phyloP scores from a whole-genome alignment of 441 rosid species.

The Populus hybrid region DNA sequence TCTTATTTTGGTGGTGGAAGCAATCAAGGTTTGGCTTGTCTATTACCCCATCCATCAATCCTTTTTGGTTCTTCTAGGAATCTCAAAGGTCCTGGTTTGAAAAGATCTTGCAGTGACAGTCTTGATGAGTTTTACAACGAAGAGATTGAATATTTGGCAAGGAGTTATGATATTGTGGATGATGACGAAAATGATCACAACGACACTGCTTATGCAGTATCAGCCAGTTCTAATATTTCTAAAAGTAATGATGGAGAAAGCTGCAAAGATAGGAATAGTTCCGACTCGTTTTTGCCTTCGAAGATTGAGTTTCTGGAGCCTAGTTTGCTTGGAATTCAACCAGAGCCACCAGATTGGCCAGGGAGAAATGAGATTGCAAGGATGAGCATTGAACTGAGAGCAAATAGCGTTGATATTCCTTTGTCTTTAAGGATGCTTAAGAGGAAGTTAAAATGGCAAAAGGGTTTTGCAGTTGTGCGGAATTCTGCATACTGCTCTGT shows the following conservation, averaged over 20 bases:
- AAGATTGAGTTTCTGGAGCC: constrained; percentile 48
- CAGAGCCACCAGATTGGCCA: constrained; percentile 52
- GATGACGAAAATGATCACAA: constrained; percentile 17
- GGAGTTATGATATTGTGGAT: constrained; percentile 20
- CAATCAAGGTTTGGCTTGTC: constrained; percentile 4
- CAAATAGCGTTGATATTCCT: constrained; percentile 59
- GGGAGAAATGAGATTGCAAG: constrained; percentile 42
- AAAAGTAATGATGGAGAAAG: constrained; percentile 6
- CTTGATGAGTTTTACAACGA: constrained; percentile 21
- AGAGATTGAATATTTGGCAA: constrained; percentile 30
- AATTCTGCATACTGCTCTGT: constrained; percentile 49
- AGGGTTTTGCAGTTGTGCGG: constrained; percentile 44
- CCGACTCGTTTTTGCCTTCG: constrained; percentile 28
- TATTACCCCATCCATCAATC: constrained; percentile 1
- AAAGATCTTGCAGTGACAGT: constrained; percentile 34
- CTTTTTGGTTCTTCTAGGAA: constrained; percentile 20
- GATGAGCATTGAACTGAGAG: constrained; percentile 48
- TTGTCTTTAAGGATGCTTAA: constrained; percentile 55
- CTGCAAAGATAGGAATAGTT: constrained; percentile 6
- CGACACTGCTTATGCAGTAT: constrained; percentile 15
- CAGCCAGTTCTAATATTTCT: constrained; percentile 15
- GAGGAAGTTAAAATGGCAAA: constrained; percentile 47
- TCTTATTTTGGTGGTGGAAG: constrained; percentile 9
- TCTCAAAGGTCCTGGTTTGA: constrained; percentile 11
- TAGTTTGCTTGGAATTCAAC: constrained; percentile 30